Base-by-base conservation (phyloP, 208 protist genomes). In the Wallacemonas rigidus region DNA sequence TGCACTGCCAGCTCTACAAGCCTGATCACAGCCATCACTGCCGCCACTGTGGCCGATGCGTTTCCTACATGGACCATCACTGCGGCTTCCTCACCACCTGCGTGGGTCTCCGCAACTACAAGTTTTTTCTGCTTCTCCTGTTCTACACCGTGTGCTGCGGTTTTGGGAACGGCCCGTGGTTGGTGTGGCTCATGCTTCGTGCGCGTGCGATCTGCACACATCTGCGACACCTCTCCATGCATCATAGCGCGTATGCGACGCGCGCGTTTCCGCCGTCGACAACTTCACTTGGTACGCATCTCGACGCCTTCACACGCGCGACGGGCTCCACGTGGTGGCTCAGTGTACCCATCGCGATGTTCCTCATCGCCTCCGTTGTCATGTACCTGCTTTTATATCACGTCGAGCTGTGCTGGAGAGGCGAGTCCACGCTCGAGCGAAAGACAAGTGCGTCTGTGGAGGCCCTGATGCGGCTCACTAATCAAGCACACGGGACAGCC, bases 81-180 rank as follows among this genome's bases (percentile, higher is more conserved):
- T 95, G 90, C 69, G 74, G 69, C 15, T 86, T 83, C 35, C 45
- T 93, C 15, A 90, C 89, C 73, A 94, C 83, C 61, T 95, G 90
- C 69, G 83, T 94, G n/a, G 86, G 86, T 6, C 74, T 76, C 65
- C 38, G 74, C 17, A 95, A 96, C 77, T 93, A 96, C 76, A 95
- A 95, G 67, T 81, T 85, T 26, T 98, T 97, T 67, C 73, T 95
- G 36, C 67, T 95, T 1, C 86, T 90, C 55, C 58, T 95, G 15
- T 72, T 82, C 7, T 95, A 96, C 72, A 67, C 74, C 8, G 9
- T 86, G 17, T 79, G 75, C 44, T 73, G 79, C 35, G 67, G 69
- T 38, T 35, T 88, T 36, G 75, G 79, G 60, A 68, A 75, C 11
- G 53, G 39, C 0, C 39, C 85, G 2, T 69, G 88, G 43, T 9